Evolutionary conservation across 1,284 basidiomycete species (phyloP), one percentile per base, ranked within the genome.

Genomic region (Leccinum pachyderme): DNA sequence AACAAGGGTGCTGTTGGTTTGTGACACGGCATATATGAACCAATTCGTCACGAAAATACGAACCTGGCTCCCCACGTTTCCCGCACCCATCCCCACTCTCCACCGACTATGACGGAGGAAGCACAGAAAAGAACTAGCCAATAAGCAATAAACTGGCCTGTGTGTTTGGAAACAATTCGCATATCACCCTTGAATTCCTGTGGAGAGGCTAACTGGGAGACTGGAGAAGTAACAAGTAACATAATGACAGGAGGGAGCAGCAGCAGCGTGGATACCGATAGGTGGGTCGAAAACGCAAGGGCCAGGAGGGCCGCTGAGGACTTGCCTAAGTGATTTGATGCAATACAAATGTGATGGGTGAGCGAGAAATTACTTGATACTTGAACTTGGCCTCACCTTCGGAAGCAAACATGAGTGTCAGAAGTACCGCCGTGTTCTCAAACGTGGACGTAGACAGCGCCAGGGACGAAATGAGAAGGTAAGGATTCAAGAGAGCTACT

Each of bases 31-130:
- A 12, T 24, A 52, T 47, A n/a, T 31, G 13, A 35, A 24, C 48
- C 22, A 35, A 47, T 48, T 48, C 18, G 18, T 27, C 35, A 53
- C 4, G 46, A 35, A 55, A 50, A 50, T 11, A 77, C 88, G 64
- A 66, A 95, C 94, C 84, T 85, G 51, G 89, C 83, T 22, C 91
- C 89, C 87, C 93, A 97, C 0, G 91, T 92, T 62, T 87, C 81
- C 5, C 74, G 69, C 47, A 92, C 68, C 90, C 91, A 95, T 13
- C 70, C 68, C 75, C 75, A 81, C 27, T 81, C 77, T 28, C 84
- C 86, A 18, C 82, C 75, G 2, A 81, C 77, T 7, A 86, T 57
- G 22, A 66, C 37, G 6, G 55, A 70, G 7, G 66, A 52, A n/a
- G 70, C 70, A 8, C 58, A 53, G 22, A 67, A 57, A 46, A 91